Percentiles rank a stretch among this genome's conserved stretches.
phyloP scores from a whole-genome alignment of 768 basidiomycete genomes.

The Hypholoma fasciculare region DNA sequence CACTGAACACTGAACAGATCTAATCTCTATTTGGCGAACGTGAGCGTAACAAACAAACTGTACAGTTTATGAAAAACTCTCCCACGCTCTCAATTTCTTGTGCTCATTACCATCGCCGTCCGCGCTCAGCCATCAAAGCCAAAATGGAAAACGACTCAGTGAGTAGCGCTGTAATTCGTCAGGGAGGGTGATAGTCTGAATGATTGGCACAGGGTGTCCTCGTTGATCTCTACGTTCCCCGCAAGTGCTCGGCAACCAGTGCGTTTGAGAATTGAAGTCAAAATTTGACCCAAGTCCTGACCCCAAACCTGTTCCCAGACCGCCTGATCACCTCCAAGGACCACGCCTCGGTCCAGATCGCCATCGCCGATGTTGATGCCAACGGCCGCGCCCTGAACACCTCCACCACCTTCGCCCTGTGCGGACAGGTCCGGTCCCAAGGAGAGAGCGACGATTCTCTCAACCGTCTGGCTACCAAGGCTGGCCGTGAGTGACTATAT shows the following conservation, averaged over 20 bases:
- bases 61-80: slow-evolving; percentile 29
- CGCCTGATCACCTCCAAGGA: slow-evolving; percentile 99
- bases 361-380: slow-evolving; percentile 91
- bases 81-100: slow-evolving; percentile 32
- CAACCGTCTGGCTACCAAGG: slow-evolving; percentile 94
- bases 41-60: background rate
- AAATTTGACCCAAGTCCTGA: background rate
- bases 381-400: slow-evolving; percentile 78
- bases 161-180: slow-evolving; percentile 26
- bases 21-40: slow-evolving; percentile 1
- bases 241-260: slow-evolving; percentile 99
- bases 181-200: slow-evolving; percentile 4
- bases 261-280: slow-evolving; percentile 33
- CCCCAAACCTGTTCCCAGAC: slow-evolving; percentile 52
- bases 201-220: slow-evolving; percentile 74
- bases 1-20: background rate
- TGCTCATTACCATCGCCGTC: slow-evolving; percentile 22
- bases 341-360: slow-evolving; percentile 97
- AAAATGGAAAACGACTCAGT: slow-evolving; percentile 94
- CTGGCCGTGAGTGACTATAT: slow-evolving; percentile 73
- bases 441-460: slow-evolving; percentile 97
- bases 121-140: slow-evolving; percentile 25
- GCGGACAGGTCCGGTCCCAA: slow-evolving; percentile 90
- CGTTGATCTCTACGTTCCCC: slow-evolving; percentile 99
- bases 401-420: slow-evolving; percentile 91